phyloP scores from a whole-genome alignment of 495 filamentous ascomycete genomes.

The Xylona heveae region DNA sequence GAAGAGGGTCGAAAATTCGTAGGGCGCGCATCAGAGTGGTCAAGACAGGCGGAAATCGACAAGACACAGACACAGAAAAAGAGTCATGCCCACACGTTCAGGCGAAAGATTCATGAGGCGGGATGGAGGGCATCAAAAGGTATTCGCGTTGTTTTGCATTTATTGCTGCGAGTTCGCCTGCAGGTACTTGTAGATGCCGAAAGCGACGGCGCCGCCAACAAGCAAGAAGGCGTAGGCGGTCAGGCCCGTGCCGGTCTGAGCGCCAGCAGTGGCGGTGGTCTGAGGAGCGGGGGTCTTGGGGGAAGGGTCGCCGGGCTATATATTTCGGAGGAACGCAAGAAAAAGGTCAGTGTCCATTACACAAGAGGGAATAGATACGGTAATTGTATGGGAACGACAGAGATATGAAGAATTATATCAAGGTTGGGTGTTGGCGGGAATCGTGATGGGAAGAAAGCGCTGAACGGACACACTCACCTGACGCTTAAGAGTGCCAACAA shows the following conservation, averaged over 20 bases:
- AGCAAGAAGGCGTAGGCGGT: conserved; percentile 68
- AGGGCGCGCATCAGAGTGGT: too few species aligned
- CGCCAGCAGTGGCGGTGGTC: conserved; percentile 23
- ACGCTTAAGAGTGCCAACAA: conserved; percentile 69
- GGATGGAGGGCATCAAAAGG: too few species aligned
- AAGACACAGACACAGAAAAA: too few species aligned
- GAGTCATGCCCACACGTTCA: too few species aligned
- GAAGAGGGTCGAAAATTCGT: too few species aligned
- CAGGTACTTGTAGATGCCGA: conserved; percentile 73
- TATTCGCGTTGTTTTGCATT: too few species aligned
- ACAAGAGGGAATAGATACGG: conserved; percentile 7
- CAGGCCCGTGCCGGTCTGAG: conserved; percentile 38
- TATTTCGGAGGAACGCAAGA: not conserved
- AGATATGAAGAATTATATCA: conserved; percentile 6
- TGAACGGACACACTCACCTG: conserved; percentile 32
- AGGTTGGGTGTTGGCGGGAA: conserved; percentile 1
- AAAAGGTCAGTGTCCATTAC: conserved; percentile 4
- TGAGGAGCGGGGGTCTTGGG: conserved; percentile 31
- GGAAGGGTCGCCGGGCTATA: conserved; percentile 65
- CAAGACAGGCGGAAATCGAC: too few species aligned
- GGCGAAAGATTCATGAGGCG: too few species aligned
- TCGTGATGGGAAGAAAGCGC: conserved; percentile 1
- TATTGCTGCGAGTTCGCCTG: conserved; percentile 27
- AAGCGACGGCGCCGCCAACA: conserved; percentile 56
- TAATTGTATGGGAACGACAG: conserved; percentile 3